Evolutionary conservation across 2,329 filamentous ascomycete species (phyloP), one percentile per base, ranked within the genome.

Genomic region (Epichloe brachyelytri): DNA sequence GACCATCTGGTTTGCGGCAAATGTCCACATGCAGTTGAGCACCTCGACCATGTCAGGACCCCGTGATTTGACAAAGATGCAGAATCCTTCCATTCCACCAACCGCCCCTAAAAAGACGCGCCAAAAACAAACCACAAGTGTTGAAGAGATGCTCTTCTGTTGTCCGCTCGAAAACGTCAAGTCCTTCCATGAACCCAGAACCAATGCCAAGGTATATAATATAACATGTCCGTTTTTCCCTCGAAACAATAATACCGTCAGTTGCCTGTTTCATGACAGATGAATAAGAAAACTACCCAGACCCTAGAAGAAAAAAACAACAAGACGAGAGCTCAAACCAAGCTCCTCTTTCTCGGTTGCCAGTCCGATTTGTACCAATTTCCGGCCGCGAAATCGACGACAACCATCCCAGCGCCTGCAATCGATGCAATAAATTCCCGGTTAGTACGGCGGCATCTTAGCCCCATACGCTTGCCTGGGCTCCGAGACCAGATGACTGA

Each of bases 391-490:
- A 50, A 50, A 34, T 38, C 51, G 48, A 55, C 50, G 48, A 51
- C 55, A 34, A 30, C 15, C 17, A 37, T 45, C 49, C 48, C 44
- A 46, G 51, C 54, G 54, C 54, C 54, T 38, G 3, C 19, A 15
- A 40, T 48, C 19, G 19, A 49, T 47, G 48, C 19, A 48, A 46
- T 19, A 15, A 46, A 49, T 46, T 46, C 39, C 34, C 10, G 11
- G 15, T 30, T 15, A 34, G 19, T 51, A 15, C 30, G 33, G 30
- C 6, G 3, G 5, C 10, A 36, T 30, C 30, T 49, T 83, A 96
- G 60, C 90, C 90, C 90, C 90, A 97, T 59, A 96, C 91, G 57
- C 88, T 94, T 57, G 90, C 89, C 66, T 94, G 88, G 55, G 90
- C 86, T 57, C 89, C 87, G 55, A 94, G 81, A 48, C 82, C 80